Conservation (phyloP, 2,329 filamentous ascomycete species). For the Talaromyces atroroseus region DNA sequence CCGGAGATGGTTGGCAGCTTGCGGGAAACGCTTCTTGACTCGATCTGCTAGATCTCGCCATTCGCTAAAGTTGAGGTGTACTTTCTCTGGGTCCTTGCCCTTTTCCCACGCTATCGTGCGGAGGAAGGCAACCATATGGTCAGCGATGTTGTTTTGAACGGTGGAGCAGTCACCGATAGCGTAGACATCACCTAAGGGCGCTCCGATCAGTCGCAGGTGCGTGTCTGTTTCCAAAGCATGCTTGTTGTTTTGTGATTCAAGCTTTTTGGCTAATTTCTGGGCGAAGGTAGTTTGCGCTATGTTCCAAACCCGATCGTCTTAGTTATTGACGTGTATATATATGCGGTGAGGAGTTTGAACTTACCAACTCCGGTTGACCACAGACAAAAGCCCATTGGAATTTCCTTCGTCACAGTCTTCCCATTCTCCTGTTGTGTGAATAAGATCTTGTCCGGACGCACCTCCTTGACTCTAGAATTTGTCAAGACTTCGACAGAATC, state of each 20-base stretch:
- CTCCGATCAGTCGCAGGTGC: slow-evolving; percentile 81
- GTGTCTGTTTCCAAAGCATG: slow-evolving; percentile 93
- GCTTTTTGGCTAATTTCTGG: slow-evolving; percentile 68
- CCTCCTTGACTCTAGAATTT: slow-evolving; percentile 88
- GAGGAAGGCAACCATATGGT: slow-evolving; percentile 85
- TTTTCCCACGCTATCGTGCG: slow-evolving; percentile 86
- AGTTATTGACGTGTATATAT: neutral
- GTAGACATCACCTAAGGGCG: slow-evolving; percentile 90
- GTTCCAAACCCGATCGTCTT: neutral
- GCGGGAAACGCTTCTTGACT: slow-evolving; percentile 84
- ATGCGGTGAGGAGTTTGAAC: slow-evolving; percentile 15
- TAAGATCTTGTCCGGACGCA: slow-evolving; percentile 73
- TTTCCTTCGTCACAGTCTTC: slow-evolving; percentile 75
- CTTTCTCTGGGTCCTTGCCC: slow-evolving; percentile 80
- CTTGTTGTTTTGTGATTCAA: slow-evolving; percentile 75
- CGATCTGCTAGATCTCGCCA: slow-evolving; percentile 80
- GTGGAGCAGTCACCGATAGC: slow-evolving; percentile 94
- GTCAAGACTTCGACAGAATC: slow-evolving; percentile 89
- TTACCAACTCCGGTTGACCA: slow-evolving; percentile 87
- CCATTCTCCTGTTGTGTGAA: slow-evolving; percentile 82
- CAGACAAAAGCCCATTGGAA: slow-evolving; percentile 91
- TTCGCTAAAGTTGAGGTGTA: slow-evolving; percentile 79
- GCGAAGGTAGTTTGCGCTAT: slow-evolving; percentile 71
- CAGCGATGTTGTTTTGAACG: slow-evolving; percentile 93
- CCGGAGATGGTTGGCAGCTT: slow-evolving; percentile 78